Base-by-base conservation (phyloP, 1,139 yeast species). In the Keqinozyma sinolaborantium region DNA sequence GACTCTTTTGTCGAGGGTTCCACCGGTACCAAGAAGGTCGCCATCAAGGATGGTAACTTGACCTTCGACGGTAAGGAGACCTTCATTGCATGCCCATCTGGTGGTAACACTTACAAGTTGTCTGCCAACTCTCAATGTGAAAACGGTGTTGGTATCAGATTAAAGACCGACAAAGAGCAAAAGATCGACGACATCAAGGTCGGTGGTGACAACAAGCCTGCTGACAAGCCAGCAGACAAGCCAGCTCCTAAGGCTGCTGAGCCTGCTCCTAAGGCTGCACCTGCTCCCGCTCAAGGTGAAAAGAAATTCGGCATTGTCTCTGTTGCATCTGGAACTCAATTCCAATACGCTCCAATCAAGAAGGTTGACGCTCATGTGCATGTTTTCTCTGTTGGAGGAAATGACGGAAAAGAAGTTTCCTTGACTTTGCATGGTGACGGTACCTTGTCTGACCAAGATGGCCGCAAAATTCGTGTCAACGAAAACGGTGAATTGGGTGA, bases 301-400 rank as follows among this genome's bases (percentile, higher is more conserved):
- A 24, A 18, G 9, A 25, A 14, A 14, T 25, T 48, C 26, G 47
- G 49, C 13, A 33, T 50, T 13, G 32, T 51, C 16, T 40, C 52
- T 27, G 47, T 45, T 28, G 45, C 39, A 25, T 50, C 57, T 5
- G 58, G 59, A 5, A 29, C 51, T 12, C 32, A 42, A 14, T 48
- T 54, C 44, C 54, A 54, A 33, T 31, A 49, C 38, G 31, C 39
- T 5, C 31, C 50, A 3, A 53, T 57, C 44, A 56, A 48, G 39
- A 53, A 53, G 44, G 63, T 51, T 12, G 42, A 38, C 8, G 39
- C 50, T 4, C 61, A 58, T 44, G 51, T 53, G 9, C 60, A 55
- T 25, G 62, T 56, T 6, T 57, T 58, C 40, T 41, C 57, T 8
- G 62, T 59, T 23, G 64, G 62, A 13, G 64, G 63, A 3, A 24